Conservation (phyloP, 805 yeast genomes). For the Candida patagonica region DNA sequence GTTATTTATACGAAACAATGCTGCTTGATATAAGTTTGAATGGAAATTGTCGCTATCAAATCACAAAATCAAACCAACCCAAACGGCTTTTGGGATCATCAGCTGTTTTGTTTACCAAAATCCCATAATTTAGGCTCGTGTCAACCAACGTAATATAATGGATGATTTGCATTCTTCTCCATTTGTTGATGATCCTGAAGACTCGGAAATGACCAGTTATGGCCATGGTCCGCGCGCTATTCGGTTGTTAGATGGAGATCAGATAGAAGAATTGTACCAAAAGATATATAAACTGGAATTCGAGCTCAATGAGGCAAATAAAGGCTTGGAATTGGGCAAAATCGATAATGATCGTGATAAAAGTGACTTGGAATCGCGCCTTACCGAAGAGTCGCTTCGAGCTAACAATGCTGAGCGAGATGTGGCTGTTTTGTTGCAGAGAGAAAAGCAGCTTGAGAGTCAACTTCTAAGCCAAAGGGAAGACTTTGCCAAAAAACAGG, state of each 20-base stretch:
- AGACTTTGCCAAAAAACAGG: slow-evolving; percentile 18
- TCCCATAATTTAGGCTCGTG: too few species aligned
- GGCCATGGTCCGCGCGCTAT: neutral
- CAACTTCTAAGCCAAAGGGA: slow-evolving; percentile 23
- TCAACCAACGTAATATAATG: too few species aligned
- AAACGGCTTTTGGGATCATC: too few species aligned
- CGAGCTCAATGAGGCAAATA: slow-evolving; percentile 30
- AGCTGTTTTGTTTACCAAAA: too few species aligned
- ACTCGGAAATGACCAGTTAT: neutral
- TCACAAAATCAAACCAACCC: too few species aligned
- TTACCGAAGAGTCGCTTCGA: slow-evolving; percentile 26
- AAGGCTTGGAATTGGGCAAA: slow-evolving; percentile 31
- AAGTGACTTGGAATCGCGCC: slow-evolving; percentile 24
- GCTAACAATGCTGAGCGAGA: slow-evolving; percentile 30
- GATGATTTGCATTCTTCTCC: slow-evolving; percentile 9
- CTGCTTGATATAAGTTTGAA: too few species aligned
- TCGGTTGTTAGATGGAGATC: neutral
- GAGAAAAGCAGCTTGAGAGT: slow-evolving; percentile 25
- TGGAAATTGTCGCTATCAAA: too few species aligned
- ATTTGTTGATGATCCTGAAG: slow-evolving; percentile 10
- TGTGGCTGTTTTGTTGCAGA: slow-evolving; percentile 30
- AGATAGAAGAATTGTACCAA: slow-evolving; percentile 16
- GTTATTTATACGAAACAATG: too few species aligned
- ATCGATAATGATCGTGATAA: slow-evolving; percentile 26
- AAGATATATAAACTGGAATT: slow-evolving; percentile 25